These are phyloP conservation scores for Geum urbanum DNA, from an alignment of 306 rosid species.

Conservation along the genomic window DNA sequence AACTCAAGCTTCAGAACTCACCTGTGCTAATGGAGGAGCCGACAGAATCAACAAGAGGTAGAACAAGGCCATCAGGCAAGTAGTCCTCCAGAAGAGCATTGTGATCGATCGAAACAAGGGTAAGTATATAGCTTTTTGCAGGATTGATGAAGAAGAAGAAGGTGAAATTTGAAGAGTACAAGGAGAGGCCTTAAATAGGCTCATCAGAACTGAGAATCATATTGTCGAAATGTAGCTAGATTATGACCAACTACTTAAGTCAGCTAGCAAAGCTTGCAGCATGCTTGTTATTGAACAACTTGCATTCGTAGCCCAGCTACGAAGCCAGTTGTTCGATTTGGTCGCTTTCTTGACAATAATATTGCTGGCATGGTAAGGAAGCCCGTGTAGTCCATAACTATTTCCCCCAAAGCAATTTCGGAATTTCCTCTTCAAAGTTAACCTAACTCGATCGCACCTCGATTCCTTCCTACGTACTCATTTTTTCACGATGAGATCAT, in stretches of 20 bases:
- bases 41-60: conserved; percentile 30
- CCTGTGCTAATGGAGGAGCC: conserved; percentile 21
- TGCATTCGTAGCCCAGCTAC: conserved; percentile 2
- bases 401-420: background rate
- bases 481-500: background rate
- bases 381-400: conserved; percentile 49
- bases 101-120: background rate
- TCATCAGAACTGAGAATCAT: conserved; percentile 36
- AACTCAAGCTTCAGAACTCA: conserved; percentile 14
- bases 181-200: conserved; percentile 50
- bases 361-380: conserved; percentile 16
- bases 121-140: background rate
- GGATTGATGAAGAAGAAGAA: conserved; percentile 10
- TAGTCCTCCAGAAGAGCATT: background rate
- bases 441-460: too few species aligned
- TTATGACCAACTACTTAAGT: conserved; percentile 48
- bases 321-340: conserved; percentile 1
- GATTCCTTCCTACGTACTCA: background rate
- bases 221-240: background rate
- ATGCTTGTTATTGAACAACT: conserved; percentile 25
- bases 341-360: conserved; percentile 37
- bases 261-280: conserved; percentile 31
- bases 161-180: conserved; percentile 16
- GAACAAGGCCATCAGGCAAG: conserved; percentile 21
- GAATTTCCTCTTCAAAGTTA: background rate